A percentile compares a stretch with the other conserved stretches of the same genome.
phyloP scores from a whole-genome alignment of 2,329 filamentous ascomycete species.

The Cladosporium sp. region DNA sequence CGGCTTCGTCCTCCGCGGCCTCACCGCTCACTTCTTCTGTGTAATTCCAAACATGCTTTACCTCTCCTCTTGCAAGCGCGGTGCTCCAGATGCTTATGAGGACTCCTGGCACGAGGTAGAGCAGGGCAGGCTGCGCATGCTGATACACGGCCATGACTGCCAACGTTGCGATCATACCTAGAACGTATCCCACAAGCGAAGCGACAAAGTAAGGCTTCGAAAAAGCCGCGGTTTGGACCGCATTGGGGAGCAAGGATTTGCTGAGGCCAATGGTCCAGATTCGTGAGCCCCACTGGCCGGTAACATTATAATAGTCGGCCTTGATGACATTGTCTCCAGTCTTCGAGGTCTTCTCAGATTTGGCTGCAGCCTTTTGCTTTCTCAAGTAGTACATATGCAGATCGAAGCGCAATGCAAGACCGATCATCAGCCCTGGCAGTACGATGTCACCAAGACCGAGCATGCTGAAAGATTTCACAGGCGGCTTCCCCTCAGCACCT shows the following conservation, averaged over 20 bases:
- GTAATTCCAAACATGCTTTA: slow-evolving; percentile 73
- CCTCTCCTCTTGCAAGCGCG: slow-evolving; percentile 65
- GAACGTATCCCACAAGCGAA: slow-evolving; percentile 68
- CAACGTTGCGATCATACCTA: slow-evolving; percentile 74
- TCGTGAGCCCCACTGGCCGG: slow-evolving; percentile 74
- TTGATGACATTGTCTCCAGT: slow-evolving; percentile 28
- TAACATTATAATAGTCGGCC: slow-evolving; percentile 45
- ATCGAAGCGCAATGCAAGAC: slow-evolving; percentile 84
- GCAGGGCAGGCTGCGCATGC: slow-evolving; percentile 81
- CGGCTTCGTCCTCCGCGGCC: slow-evolving; percentile 21
- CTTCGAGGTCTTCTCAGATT: slow-evolving; percentile 37
- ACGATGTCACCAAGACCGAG: slow-evolving; percentile 93
- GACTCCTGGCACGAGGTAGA: slow-evolving; percentile 89
- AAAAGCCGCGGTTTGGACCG: slow-evolving; percentile 50
- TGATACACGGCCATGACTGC: slow-evolving; percentile 71
- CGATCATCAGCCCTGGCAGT: slow-evolving; percentile 85
- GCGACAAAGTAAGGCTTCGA: slow-evolving; percentile 82
- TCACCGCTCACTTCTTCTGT: slow-evolving; percentile 59
- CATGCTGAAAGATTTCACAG: slow-evolving; percentile 56
- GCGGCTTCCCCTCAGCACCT: slow-evolving; percentile 30
- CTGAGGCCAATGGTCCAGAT: slow-evolving; percentile 63
- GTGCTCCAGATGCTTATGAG: slow-evolving; percentile 71
- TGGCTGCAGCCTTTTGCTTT: slow-evolving; percentile 50
- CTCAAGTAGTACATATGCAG: slow-evolving; percentile 76
- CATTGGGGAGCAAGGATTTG: slow-evolving; percentile 12